phyloP scores from a whole-genome alignment of 2,329 filamentous ascomycete genomes.

The Celoporthe dispersa region DNA sequence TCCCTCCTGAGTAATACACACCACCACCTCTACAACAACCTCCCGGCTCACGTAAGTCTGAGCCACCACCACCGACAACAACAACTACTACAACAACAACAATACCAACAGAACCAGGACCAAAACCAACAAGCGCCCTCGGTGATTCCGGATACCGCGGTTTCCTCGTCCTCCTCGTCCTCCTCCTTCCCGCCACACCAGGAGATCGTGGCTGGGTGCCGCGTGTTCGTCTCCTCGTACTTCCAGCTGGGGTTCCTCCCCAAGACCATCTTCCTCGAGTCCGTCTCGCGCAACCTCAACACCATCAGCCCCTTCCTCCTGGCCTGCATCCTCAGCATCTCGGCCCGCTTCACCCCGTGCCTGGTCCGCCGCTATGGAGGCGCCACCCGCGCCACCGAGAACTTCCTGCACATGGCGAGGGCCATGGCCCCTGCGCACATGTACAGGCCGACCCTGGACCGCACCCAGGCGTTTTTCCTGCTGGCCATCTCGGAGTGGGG shows the following conservation, averaged over 20 bases:
- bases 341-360: slow-evolving; percentile 38
- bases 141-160: slow-evolving; percentile 6
- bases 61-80: slow-evolving; percentile 18
- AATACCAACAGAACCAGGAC: no score
- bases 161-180: background rate
- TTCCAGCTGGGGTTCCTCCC: slow-evolving; percentile 42
- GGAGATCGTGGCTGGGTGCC: slow-evolving; percentile 37
- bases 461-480: slow-evolving; percentile 40
- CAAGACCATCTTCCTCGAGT: slow-evolving; percentile 38
- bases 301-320: slow-evolving; percentile 38
- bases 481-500: slow-evolving; percentile 42
- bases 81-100: background rate
- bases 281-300: slow-evolving; percentile 31
- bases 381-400: slow-evolving; percentile 34
- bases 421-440: slow-evolving; percentile 36
- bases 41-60: slow-evolving; percentile 8
- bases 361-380: slow-evolving; percentile 35
- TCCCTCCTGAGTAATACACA: slow-evolving; percentile 9
- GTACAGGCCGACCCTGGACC: slow-evolving; percentile 37
- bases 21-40: slow-evolving; percentile 12
- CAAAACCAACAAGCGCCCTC: slow-evolving; percentile 14
- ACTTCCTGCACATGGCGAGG: slow-evolving; percentile 36
- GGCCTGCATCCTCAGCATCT: slow-evolving; percentile 38
- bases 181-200: slow-evolving; percentile 32
- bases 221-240: slow-evolving; percentile 37